Evolutionary conservation across 176 grass and related monocot species (phyloP).

Genomic region (Alloteropsis semialata): DNA sequence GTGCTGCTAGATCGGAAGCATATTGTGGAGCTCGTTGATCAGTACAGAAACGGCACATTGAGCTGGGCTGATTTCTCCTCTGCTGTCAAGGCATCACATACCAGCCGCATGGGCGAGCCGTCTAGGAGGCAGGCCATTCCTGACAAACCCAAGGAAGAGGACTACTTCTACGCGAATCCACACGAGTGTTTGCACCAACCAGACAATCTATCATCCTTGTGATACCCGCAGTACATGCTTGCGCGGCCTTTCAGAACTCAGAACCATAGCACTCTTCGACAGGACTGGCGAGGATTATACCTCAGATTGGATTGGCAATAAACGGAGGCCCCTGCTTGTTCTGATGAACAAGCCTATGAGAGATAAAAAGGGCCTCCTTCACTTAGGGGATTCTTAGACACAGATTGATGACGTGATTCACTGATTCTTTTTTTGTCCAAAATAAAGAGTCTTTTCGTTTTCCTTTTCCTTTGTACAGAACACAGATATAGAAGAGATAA

Average conservation of each 20-base stretch:
- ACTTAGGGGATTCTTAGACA: conserved; percentile 13
- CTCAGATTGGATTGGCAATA: conserved; percentile 34
- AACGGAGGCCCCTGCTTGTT: conserved; percentile 22
- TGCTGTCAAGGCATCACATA: conserved; percentile 61
- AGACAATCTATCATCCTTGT: conserved; percentile 38
- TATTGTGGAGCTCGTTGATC: conserved; percentile 70
- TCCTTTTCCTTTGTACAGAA: conserved; percentile 25
- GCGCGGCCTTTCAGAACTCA: conserved; percentile 44
- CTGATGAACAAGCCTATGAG: background rate
- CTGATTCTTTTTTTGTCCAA: background rate
- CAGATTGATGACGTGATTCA: conserved; percentile 12
- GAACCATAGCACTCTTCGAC: background rate
- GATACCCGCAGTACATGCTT: conserved; percentile 7
- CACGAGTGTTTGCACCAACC: conserved; percentile 75
- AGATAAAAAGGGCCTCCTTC: background rate
- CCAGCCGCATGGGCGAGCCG: conserved; percentile 63
- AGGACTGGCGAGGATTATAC: background rate
- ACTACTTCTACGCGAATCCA: conserved; percentile 90
- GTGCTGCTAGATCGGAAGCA: conserved; percentile 74
- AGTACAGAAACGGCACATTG: conserved; percentile 59
- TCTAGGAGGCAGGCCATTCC: conserved; percentile 69
- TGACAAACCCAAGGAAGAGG: conserved; percentile 89
- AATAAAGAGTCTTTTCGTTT: background rate
- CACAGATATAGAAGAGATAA: too few relatives aligned
- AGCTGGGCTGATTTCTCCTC: conserved; percentile 77